Base-by-base conservation (phyloP, 345 rosid species). In the Clausena lansium region DNA sequence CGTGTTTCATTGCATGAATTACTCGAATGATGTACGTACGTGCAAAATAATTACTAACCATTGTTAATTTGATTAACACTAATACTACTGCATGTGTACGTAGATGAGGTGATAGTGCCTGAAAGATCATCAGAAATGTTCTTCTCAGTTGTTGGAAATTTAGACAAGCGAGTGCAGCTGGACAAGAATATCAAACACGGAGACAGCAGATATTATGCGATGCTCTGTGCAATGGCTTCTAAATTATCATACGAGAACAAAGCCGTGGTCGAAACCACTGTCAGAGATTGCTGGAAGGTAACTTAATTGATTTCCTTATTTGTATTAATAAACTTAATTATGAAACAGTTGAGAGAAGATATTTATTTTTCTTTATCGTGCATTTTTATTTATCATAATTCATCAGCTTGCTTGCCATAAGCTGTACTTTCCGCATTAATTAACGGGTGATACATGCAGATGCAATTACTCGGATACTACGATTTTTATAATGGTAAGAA, bases 191-290 rank as follows among this genome's bases (percentile, higher is more conserved):
- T 81, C 47, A 61, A 67, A 11, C 78, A 25, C 50, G 81, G 71
- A 45, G 65, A 77, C 30, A 13, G 67, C 41, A 81, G 71, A 77
- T 81, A 81, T 28, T 73, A 50, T 58, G 62, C 67, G 17, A 58
- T 79, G 38, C 72, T 81, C 36, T 73, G 78, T 77, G 81, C 59
- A 30, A 81, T 77, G 84, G 84, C 84, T 73, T 38, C 80, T 6
- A 81, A 81, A 55, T 13, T 81, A 32, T 36, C 84, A 0, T 81
- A 73, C 50, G 81, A 81, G 74, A 81, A 81, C 67, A 41, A 27
- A 67, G 75, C 70, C 22, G 71, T 68, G n/a, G 81, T 81, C 28
- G 75, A 77, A 67, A 52, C 70, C 6, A 65, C 74, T 2, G 78
- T 81, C 61, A 45, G 30, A 62, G 47, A 81, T 67, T 50, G 76